phyloP scores from a whole-genome alignment of 345 rosid species.

The Rhodamnia rubescens region DNA sequence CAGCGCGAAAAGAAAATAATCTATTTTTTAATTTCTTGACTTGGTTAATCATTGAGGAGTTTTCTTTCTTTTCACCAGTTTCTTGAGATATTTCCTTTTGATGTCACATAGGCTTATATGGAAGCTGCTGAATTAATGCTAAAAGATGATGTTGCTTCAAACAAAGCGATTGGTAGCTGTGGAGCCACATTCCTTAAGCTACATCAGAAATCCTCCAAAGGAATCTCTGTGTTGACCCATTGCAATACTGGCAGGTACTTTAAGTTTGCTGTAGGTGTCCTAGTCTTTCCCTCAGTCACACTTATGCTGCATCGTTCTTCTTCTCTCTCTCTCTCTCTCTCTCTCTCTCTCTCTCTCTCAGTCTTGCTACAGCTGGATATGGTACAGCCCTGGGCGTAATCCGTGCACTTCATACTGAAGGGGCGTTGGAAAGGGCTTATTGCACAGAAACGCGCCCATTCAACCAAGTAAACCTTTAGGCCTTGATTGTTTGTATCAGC shows the following conservation, averaged over 20 bases:
- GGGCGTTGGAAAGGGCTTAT: conserved; percentile 68
- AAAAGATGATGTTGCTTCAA: conserved; percentile 80
- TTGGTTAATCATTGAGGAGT: not conserved
- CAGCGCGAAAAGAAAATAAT: not conserved
- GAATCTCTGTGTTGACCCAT: conserved; percentile 72
- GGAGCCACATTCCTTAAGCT: conserved; percentile 55
- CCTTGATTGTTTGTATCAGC: not conserved
- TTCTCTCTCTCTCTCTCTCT: not conserved
- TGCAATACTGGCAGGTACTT: conserved; percentile 94
- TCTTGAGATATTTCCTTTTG: not conserved
- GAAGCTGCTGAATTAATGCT: conserved; percentile 86
- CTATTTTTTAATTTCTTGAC: not conserved
- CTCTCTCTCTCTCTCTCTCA: conserved; percentile 7
- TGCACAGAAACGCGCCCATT: conserved; percentile 99
- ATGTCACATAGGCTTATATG: conserved; percentile 39
- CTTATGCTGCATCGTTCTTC: not conserved
- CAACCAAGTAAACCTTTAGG: conserved; percentile 54
- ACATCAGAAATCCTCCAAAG: conserved; percentile 24
- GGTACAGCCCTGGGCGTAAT: conserved; percentile 96
- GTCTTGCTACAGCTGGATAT: conserved; percentile 98
- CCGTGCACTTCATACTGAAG: conserved; percentile 63
- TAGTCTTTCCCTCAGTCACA: not conserved
- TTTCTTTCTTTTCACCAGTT: not conserved
- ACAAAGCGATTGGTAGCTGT: conserved; percentile 71
- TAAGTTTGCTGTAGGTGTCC: not conserved